A percentile compares a stretch with the other conserved stretches of the same genome.
Evolutionary conservation across 2,329 filamentous ascomycete species (phyloP).

Genomic region (Colletotrichum sp.): DNA sequence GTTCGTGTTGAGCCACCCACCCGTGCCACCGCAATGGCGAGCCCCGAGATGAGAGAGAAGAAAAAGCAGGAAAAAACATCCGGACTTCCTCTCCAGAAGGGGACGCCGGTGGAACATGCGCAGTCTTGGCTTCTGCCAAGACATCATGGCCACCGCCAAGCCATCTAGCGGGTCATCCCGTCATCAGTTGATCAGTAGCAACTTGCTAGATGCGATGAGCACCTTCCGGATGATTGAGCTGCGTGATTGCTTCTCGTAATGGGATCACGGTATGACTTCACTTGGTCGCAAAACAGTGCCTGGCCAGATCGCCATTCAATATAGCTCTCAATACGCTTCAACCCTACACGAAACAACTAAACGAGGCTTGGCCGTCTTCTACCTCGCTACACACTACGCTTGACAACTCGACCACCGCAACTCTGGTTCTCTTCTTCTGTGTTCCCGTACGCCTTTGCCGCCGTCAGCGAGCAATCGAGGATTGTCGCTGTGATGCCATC

Average conservation of each 20-base stretch:
- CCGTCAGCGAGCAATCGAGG: background rate
- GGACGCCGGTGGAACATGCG: background rate
- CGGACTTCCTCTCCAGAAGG: background rate
- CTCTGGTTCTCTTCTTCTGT: constrained; percentile 1
- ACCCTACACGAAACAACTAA: background rate
- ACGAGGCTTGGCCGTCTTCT: background rate
- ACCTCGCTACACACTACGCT: background rate
- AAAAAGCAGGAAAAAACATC: background rate
- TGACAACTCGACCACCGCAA: background rate
- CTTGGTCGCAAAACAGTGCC: background rate
- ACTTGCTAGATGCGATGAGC: background rate
- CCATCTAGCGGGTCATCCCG: constrained; percentile 1
- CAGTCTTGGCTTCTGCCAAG: background rate
- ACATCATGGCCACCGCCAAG: background rate
- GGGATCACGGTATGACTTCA: background rate
- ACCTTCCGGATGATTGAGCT: background rate
- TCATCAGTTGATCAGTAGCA: background rate
- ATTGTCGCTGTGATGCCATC: constrained; percentile 11
- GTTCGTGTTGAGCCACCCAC: background rate
- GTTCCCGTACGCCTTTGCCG: constrained; percentile 16
- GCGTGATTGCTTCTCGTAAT: background rate
- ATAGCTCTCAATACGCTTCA: constrained; percentile 2
- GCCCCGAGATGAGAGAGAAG: background rate
- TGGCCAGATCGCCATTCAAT: background rate
- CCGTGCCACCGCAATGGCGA: background rate